Conservation (phyloP, 352 stramenopile species). For the Phytophthora crassamura region DNA sequence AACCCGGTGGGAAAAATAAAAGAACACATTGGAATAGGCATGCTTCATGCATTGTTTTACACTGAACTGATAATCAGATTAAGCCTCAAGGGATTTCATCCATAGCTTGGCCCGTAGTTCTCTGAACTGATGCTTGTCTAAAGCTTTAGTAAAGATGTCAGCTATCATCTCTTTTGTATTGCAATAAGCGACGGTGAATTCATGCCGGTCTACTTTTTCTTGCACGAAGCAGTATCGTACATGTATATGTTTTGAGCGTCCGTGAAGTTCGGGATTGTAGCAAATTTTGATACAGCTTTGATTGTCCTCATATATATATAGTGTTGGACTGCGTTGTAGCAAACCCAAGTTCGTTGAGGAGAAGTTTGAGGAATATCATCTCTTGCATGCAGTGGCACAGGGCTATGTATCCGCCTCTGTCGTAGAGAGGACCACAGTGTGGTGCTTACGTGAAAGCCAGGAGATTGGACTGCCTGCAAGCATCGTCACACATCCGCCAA, state of each 20-base stretch:
- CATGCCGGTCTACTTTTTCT: conserved; percentile 35
- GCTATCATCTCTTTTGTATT: conserved; percentile 32
- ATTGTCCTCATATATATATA: conserved; percentile 44
- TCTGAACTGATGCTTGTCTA: conserved; percentile 22
- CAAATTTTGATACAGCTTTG: conserved; percentile 43
- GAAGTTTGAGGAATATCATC: conserved; percentile 7
- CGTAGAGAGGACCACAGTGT: conserved; percentile 15
- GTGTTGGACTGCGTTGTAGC: conserved; percentile 5
- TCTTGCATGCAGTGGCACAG: conserved; percentile 14
- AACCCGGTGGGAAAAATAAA: conserved; percentile 10
- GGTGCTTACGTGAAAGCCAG: conserved; percentile 17
- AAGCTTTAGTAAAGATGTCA: conserved; percentile 43
- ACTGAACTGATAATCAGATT: not conserved
- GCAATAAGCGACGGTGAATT: conserved; percentile 33
- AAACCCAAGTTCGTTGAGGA: conserved; percentile 7
- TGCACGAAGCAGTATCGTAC: conserved; percentile 46
- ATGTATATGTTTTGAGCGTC: conserved; percentile 40
- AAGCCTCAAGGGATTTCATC: conserved; percentile 1
- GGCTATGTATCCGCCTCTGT: conserved; percentile 4
- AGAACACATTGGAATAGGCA: not conserved
- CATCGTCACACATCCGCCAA: conserved; percentile 11
- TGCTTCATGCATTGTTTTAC: not conserved
- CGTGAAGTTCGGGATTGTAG: conserved; percentile 40
- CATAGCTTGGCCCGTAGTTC: conserved; percentile 4
- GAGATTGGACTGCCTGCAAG: conserved; percentile 5